A percentile compares a stretch with the other conserved stretches of the same genome.
These are phyloP conservation scores for Wickerhamiella dianesei DNA, from an alignment of 805 yeast genomes.

Conservation along the genomic window DNA sequence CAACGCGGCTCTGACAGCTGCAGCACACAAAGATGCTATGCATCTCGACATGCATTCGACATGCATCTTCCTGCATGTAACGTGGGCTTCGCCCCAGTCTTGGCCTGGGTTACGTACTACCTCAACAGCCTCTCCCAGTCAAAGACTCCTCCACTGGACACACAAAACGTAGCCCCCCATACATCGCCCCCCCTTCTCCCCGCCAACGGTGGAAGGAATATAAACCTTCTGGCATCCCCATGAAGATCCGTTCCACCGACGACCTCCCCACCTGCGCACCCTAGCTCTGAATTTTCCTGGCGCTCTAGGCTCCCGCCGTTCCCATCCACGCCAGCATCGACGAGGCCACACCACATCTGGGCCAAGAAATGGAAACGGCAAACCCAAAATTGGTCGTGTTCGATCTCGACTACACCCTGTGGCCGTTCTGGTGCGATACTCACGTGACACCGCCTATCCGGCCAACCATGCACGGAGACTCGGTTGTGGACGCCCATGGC, in stretches of 20 bases:
- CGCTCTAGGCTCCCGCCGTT: not conserved
- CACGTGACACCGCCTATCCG: slow-evolving; percentile 47
- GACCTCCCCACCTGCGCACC: not conserved
- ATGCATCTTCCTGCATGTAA: no score
- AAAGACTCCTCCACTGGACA: no score
- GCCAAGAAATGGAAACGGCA: not conserved
- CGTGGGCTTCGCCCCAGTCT: no score
- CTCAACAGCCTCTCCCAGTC: no score
- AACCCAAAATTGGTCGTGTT: slow-evolving; percentile 48
- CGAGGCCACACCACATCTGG: not conserved
- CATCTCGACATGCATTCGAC: no score
- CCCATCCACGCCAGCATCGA: not conserved
- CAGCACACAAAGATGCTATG: no score
- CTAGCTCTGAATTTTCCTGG: no score
- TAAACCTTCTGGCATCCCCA: not conserved
- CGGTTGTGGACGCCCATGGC: slow-evolving; percentile 42
- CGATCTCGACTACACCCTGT: slow-evolving; percentile 62
- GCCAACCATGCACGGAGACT: slow-evolving; percentile 23
- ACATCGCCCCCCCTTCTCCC: not conserved
- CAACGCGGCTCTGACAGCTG: no score
- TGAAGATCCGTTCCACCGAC: not conserved
- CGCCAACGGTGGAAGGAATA: not conserved
- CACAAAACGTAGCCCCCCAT: not conserved
- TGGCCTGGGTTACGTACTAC: no score
- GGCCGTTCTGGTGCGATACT: slow-evolving; percentile 78